Conservation (phyloP, 768 basidiomycete species). For the Imleria badia region DNA sequence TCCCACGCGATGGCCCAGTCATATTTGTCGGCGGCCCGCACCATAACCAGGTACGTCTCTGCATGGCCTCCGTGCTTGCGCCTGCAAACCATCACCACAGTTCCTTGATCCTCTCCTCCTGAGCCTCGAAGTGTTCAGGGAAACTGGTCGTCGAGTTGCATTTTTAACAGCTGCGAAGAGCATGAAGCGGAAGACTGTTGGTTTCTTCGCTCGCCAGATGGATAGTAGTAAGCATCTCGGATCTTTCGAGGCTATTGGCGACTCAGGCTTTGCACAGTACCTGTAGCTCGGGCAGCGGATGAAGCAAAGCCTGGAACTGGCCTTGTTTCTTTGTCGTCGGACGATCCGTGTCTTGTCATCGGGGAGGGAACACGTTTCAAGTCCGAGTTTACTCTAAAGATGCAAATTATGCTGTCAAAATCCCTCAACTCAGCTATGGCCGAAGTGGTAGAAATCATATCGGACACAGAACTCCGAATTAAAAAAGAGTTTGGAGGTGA, state of each 20-base stretch:
- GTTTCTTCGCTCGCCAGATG: conserved; percentile 80
- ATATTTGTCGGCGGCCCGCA: conserved; percentile 95
- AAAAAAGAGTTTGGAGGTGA: conserved; percentile 89
- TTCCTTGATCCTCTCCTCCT: conserved; percentile 91
- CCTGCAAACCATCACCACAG: conserved; percentile 40
- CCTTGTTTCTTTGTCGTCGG: conserved; percentile 61
- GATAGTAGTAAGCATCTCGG: conserved; percentile 66
- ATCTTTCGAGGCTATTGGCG: background rate
- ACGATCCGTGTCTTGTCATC: conserved; percentile 78
- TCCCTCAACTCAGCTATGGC: conserved; percentile 71
- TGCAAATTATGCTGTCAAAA: conserved; percentile 88
- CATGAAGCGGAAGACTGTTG: conserved; percentile 76
- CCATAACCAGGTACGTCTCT: conserved; percentile 71
- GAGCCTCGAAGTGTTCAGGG: conserved; percentile 80
- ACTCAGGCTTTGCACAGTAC: conserved; percentile 53
- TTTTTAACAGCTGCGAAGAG: conserved; percentile 91
- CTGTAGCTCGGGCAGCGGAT: conserved; percentile 91
- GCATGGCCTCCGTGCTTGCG: conserved; percentile 2
- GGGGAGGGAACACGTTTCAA: conserved; percentile 82
- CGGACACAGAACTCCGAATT: conserved; percentile 79
- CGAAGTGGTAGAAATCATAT: conserved; percentile 85
- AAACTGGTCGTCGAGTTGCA: conserved; percentile 77
- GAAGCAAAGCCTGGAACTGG: conserved; percentile 76
- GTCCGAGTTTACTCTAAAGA: conserved; percentile 68
- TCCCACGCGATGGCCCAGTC: conserved; percentile 85